phyloP scores from a whole-genome alignment of 208 protist genomes.

The Trypanosoma lewisi region DNA sequence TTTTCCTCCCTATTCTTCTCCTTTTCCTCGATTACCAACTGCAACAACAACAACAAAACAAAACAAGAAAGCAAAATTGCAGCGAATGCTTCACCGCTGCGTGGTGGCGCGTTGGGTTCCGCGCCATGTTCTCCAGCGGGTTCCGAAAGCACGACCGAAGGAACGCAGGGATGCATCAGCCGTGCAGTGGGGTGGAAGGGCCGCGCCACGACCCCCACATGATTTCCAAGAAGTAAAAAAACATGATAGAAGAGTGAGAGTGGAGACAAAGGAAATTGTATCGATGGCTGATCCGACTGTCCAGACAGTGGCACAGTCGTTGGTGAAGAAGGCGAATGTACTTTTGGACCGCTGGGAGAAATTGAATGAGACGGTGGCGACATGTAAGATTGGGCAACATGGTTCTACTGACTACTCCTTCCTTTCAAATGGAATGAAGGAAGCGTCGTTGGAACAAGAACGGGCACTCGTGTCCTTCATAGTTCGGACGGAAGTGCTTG shows the following conservation, averaged over 20 bases:
- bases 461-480: not conserved
- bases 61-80: not conserved
- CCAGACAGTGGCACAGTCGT: not conserved
- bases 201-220: not conserved
- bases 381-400: not conserved
- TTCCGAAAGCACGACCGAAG: not conserved
- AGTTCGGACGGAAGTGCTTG: slow-evolving; percentile 19
- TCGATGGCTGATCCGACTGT: not conserved
- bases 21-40: too few species aligned
- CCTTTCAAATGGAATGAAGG: not conserved
- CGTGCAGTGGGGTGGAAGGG: not conserved
- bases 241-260: not conserved
- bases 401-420: not conserved
- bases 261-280: not conserved
- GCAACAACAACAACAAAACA: too few species aligned
- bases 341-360: not conserved
- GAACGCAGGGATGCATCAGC: not conserved
- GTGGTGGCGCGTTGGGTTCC: slow-evolving; percentile 39
- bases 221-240: not conserved
- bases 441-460: not conserved
- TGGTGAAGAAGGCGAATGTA: slow-evolving; percentile 1
- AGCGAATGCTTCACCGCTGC: slow-evolving; percentile 38
- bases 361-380: not conserved
- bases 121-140: slow-evolving; percentile 31
- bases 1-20: too few species aligned